A percentile compares a stretch with the other conserved stretches of the same genome.
phyloP scores from a whole-genome alignment of 23 red algal species.

The Cyanidiococcus yangmingshanensis region DNA sequence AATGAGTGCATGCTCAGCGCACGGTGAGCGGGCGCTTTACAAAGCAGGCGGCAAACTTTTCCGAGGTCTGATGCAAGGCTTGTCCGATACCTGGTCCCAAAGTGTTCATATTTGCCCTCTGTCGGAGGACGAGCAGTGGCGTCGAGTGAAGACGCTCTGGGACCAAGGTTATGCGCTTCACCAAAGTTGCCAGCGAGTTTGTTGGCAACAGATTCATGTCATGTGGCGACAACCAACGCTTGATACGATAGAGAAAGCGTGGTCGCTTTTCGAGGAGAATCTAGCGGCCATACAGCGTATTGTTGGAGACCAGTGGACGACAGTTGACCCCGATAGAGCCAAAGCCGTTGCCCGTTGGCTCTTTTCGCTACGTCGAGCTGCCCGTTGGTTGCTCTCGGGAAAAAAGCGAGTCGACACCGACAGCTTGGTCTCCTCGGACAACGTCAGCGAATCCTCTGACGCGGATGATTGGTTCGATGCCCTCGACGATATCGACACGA shows the following conservation, averaged over 20 bases:
- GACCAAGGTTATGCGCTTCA: background rate
- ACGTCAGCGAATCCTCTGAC: background rate
- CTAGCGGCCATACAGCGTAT: background rate
- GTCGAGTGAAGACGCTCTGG: background rate
- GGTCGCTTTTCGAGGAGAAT: background rate
- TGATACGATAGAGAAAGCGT: background rate
- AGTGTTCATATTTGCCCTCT: background rate
- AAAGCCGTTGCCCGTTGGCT: background rate
- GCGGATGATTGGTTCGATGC: background rate
- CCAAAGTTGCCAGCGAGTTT: background rate
- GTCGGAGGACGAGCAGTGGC: background rate
- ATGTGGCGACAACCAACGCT: background rate
- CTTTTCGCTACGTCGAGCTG: background rate
- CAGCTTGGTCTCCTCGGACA: background rate
- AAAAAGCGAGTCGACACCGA: background rate
- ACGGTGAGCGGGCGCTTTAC: slow-evolving; percentile 44
- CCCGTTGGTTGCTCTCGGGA: slow-evolving; percentile 13
- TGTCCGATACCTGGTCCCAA: slow-evolving; percentile 28
- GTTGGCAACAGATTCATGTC: background rate
- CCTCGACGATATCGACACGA: background rate
- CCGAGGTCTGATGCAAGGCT: slow-evolving; percentile 74
- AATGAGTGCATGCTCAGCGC: background rate
- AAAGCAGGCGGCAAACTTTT: slow-evolving; percentile 88
- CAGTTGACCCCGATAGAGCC: background rate
- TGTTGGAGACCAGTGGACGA: background rate